These are phyloP conservation scores for Pouteria glomerata DNA, from an alignment of 148 eudicot genomes.

Conservation along the genomic window DNA sequence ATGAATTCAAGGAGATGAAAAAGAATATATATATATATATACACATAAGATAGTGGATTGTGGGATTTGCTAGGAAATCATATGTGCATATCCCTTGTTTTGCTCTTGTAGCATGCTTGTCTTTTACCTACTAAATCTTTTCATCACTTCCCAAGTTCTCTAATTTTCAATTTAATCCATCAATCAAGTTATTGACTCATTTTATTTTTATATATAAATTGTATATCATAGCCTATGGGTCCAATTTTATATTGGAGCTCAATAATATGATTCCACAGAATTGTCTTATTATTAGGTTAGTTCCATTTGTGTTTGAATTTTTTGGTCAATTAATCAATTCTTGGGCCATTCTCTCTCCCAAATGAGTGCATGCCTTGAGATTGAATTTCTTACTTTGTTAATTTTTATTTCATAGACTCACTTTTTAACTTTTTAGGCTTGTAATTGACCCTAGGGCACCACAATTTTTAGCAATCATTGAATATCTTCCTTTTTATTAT, in stretches of 20 bases:
- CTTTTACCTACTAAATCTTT: not conserved
- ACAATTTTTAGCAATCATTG: not conserved
- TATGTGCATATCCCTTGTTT: conserved; percentile 12
- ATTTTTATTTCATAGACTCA: not conserved
- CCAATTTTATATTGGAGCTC: too few relatives aligned
- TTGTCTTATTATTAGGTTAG: not conserved
- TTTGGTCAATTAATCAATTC: not conserved
- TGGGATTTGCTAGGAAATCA: conserved; percentile 9
- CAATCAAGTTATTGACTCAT: too few relatives aligned
- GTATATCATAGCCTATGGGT: too few relatives aligned
- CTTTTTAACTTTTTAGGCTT: conserved; percentile 2
- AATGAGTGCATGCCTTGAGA: not conserved
- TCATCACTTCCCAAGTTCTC: too few relatives aligned
- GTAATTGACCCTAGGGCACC: not conserved
- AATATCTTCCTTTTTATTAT: not conserved
- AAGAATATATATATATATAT: too few relatives aligned
- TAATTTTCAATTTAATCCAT: too few relatives aligned
- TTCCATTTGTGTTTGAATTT: not conserved
- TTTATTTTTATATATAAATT: too few relatives aligned
- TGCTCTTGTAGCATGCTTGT: conserved; percentile 5
- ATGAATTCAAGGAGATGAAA: conserved; percentile 12
- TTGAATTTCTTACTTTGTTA: not conserved
- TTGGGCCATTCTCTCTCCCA: too few relatives aligned
- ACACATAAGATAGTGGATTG: not conserved
- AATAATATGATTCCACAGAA: not conserved